A percentile compares a stretch with the other conserved stretches of the same genome.
These are phyloP conservation scores for Arctium lappa DNA, from an alignment of 129 eudicot species.

Conservation along the genomic window DNA sequence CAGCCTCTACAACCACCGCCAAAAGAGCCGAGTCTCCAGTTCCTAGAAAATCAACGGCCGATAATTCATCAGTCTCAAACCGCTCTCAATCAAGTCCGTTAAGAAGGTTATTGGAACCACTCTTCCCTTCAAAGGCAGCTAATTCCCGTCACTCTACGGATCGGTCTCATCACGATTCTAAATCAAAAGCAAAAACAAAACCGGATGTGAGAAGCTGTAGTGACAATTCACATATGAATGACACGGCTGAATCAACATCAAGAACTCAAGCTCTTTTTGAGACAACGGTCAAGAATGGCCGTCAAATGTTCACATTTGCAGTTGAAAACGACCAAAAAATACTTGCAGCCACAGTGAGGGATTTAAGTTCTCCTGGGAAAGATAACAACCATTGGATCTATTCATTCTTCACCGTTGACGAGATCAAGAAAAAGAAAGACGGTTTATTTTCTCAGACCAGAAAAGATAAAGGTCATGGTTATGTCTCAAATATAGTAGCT, in stretches of 20 bases:
- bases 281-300: constrained; percentile 23
- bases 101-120: constrained; percentile 68
- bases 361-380: constrained; percentile 44
- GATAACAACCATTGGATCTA: constrained; percentile 54
- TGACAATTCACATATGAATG: constrained; percentile 4
- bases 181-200: constrained; percentile 12
- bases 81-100: constrained; percentile 61
- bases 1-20: background rate
- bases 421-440: constrained; percentile 61
- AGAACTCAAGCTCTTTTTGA: constrained; percentile 30
- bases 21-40: constrained; percentile 29
- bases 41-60: constrained; percentile 15
- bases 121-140: constrained; percentile 41
- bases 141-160: constrained; percentile 22
- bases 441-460: constrained; percentile 53
- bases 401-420: constrained; percentile 66
- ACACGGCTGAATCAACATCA: constrained; percentile 16
- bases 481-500: constrained; percentile 57
- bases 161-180: constrained; percentile 15
- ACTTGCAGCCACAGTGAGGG: constrained; percentile 41
- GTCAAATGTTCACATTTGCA: constrained; percentile 32
- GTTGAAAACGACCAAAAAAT: constrained; percentile 19
- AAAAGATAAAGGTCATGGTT: constrained; percentile 43
- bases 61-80: constrained; percentile 26
- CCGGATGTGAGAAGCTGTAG: constrained; percentile 23